Evolutionary conservation across 2,329 filamentous ascomycete genomes (phyloP), one percentile per base, ranked within the genome.

Genomic region (Catunica adiposa): DNA sequence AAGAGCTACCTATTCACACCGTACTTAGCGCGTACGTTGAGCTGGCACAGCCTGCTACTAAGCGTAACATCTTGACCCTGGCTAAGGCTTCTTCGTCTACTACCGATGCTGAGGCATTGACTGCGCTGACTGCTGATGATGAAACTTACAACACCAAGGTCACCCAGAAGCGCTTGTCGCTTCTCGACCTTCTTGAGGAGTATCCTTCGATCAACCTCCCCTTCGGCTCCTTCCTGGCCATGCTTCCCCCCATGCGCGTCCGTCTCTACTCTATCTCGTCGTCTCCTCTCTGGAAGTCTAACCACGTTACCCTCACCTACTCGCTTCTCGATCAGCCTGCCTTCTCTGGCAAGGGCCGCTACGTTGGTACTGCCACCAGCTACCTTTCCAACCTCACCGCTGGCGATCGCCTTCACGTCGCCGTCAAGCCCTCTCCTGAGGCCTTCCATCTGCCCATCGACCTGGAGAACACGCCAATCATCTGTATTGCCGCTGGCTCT

Each of bases 241-340:
- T 88, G 73, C 75, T 89, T 0, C 83, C 84, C 1, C 82, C 85
- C 0, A 86, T 92, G 80, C 80, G 84, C 26, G 74, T 86, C 40
- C 77, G 84, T n/a, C 82, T 86, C 65, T 89, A 89, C 62, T 86
- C 81, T 31, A 87, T 89, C 63, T 88, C 84, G 0, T 88, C 84
- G 0, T 86, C 84, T 0, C 83, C 84, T 0, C 71, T 86, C 0
- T 71, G 70, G 59, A 74, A 82, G 59, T 71, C 77, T 0, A 69
- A 68, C 9, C 71, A 72, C 57, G 75, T 77, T 53, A 81, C 82
- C 0, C 73, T 89, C 25, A 88, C 83, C 2, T 88, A 84, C 68
- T 74, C 75, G 2, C 74, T 89, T 1, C 73, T 86, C 53, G 73
- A 82, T 51, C 71, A 70, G 1, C 74, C 76, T 0, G 74, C 80